Evolutionary conservation across 2,329 filamentous ascomycete genomes (phyloP), one percentile per base, ranked within the genome.

Genomic region (Gaeumannomyces sp.): DNA sequence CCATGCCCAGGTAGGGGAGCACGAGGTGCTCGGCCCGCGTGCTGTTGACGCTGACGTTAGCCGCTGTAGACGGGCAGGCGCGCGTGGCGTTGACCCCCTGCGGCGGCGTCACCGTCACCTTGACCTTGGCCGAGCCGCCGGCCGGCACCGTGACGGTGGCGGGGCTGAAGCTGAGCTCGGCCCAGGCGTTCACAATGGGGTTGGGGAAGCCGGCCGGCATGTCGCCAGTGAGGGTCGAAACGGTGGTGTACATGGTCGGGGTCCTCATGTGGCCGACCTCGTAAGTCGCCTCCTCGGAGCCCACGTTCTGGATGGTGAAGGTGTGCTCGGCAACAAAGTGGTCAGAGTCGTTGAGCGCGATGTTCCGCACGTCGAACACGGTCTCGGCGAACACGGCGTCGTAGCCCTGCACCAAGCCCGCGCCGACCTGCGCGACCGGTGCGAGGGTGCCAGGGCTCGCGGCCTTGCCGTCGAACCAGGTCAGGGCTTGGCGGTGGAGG

Each of bases 301-400:
- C 78, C 14, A 70, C 72, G 71, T 82, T 81, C 60, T 71, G 73
- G 69, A 81, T 74, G 59, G 70, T 74, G 67, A 81, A 77, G 61
- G 71, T 71, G 25, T 72, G 82, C 6, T 76, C 76, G 1, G 84
- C 82, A 58, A 87, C 75, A 16, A 64, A 59, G 70, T 88, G 85
- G 65, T 87, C 85, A 0, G 74, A 78, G 57, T 85, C 83, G 62
- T 82, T 78, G 64, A 72, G 74, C 0, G 84, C 87, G 1, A 82
- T 71, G 65, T 73, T 77, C 11, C 72, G 72, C 0, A 74, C 72
- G 60, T 73, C 73, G 14, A 81, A 70, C 27, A 76, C 64, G 1
- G 75, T 77, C 1, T 71, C 76, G 19, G 75, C 71, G 60, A 77
- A 71, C 5, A 78, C 74, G 2, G 77, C 77, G 62, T 79, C 74